phyloP scores from a whole-genome alignment of 1,284 basidiomycete genomes.

The Puccinia horiana region DNA sequence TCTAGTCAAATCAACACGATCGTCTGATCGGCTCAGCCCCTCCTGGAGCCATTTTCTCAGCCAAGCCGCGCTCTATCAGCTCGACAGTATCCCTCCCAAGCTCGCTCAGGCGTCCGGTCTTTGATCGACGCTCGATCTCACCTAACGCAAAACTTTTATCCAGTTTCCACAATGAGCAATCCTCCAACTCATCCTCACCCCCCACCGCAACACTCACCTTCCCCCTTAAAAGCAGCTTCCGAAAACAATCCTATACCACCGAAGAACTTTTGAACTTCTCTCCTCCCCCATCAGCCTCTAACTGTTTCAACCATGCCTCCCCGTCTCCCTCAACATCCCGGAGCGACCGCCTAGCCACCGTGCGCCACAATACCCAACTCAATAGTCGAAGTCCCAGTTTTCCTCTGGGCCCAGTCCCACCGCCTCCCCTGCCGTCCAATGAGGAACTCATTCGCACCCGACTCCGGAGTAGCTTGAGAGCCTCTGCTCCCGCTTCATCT shows the following conservation, averaged over 20 bases:
- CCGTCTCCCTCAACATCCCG: neutral
- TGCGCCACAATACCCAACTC: slow-evolving; percentile 34
- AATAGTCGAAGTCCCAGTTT: slow-evolving; percentile 38
- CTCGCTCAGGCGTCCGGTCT: neutral
- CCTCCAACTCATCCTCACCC: neutral
- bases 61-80: neutral
- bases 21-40: neutral
- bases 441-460: neutral
- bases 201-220: slow-evolving; percentile 14
- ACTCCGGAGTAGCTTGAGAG: slow-evolving; percentile 21
- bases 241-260: slow-evolving; percentile 33
- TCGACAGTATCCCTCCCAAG: slow-evolving; percentile 1
- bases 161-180: neutral
- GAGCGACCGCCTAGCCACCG: neutral
- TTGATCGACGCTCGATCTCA: slow-evolving; percentile 32
- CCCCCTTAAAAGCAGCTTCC: slow-evolving; percentile 42
- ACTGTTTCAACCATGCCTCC: neutral
- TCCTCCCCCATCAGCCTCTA: neutral
- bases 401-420: neutral
- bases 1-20: neutral
- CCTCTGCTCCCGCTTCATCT: neutral
- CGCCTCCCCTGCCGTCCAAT: neutral
- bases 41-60: neutral
- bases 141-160: slow-evolving; percentile 37
- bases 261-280: slow-evolving; percentile 33